Base-by-base conservation (phyloP, 129 eudicot genomes). In the Solidago caesia region DNA sequence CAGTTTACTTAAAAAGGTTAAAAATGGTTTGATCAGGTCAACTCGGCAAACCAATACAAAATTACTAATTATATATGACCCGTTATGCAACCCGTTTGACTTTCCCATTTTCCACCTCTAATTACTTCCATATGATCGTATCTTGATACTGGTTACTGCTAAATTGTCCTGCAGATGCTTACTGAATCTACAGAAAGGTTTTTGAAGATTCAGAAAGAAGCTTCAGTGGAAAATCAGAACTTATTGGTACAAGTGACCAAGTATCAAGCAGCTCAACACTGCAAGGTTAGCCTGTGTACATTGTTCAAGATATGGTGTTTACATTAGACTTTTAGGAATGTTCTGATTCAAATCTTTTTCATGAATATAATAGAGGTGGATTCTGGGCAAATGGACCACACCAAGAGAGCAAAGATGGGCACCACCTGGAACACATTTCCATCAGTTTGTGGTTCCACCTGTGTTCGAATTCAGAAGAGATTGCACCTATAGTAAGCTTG, bases 401-500 rank as follows among this genome's bases (percentile, higher is more conserved):
- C 98, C 98, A 71, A 69, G 85, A 44, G 86, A 90, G 61, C 96
- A 89, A 71, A 84, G 71, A 44, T 89, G 89, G 88, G 98, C 98
- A 26, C 95, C 96, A 27, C 64, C 87, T 7, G 98, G 98, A 67
- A 84, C 98, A 12, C 96, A 90, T 79, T 93, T 93, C 76, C 91
- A 90, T 73, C 98, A 90, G 83, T 93, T 93, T 90, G 98, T 90
- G 74, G 98, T 93, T 57, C 98, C 98, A 70, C 90, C 96, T 0
- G 87, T 90, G 49, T 81, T 90, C 49, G 85, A 88, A 49, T 82
- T 90, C 68, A 78, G 96, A 58, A 80, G 85, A 76, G 97, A 94
- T 77, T 94, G 98, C 62, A 88, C 91, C 9, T 94, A 94, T 67
- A 90, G 96, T 33, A 82, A 89, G 42, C 86, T 94, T 29, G 98